Conservation (phyloP, 2,329 filamentous ascomycete genomes). For the Exophiala sideris region DNA sequence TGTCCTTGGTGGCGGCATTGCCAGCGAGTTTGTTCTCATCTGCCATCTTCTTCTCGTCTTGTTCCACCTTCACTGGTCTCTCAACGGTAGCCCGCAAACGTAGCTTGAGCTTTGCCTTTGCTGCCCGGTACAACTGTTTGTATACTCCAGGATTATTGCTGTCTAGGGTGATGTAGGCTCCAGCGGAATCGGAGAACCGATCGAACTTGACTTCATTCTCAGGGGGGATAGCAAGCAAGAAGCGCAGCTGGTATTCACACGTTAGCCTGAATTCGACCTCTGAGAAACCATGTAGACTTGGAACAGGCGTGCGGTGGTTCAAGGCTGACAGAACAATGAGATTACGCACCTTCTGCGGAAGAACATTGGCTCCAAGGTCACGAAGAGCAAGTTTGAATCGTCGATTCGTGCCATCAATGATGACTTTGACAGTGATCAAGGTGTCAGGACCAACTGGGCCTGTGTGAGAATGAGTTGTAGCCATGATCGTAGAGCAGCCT, state of each 20-base stretch:
- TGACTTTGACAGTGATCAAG: slow-evolving; percentile 80
- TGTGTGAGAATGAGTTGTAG: slow-evolving; percentile 40
- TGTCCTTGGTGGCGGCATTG: slow-evolving; percentile 1
- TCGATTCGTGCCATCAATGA: slow-evolving; percentile 69
- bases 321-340: slow-evolving; percentile 11
- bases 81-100: slow-evolving; percentile 70
- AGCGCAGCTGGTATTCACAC: slow-evolving; percentile 59
- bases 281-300: neutral
- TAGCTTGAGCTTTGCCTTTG: slow-evolving; percentile 97
- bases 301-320: neutral
- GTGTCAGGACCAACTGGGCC: slow-evolving; percentile 62
- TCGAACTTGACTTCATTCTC: slow-evolving; percentile 69
- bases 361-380: slow-evolving; percentile 69
- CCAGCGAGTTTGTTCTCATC: slow-evolving; percentile 18
- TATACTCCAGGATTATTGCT: slow-evolving; percentile 76
- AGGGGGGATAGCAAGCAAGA: slow-evolving; percentile 61
- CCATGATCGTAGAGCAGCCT: slow-evolving; percentile 34
- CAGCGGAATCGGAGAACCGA: slow-evolving; percentile 92
- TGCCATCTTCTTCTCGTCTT: slow-evolving; percentile 5
- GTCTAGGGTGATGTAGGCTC: slow-evolving; percentile 75
- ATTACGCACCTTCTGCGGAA: slow-evolving; percentile 76
- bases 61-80: slow-evolving; percentile 26
- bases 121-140: slow-evolving; percentile 94
- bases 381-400: slow-evolving; percentile 86
- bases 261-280: slow-evolving; percentile 25